Evolutionary conservation across 78 protist genomes (phyloP).

Genomic region (Chrysochromulina tobinii): DNA sequence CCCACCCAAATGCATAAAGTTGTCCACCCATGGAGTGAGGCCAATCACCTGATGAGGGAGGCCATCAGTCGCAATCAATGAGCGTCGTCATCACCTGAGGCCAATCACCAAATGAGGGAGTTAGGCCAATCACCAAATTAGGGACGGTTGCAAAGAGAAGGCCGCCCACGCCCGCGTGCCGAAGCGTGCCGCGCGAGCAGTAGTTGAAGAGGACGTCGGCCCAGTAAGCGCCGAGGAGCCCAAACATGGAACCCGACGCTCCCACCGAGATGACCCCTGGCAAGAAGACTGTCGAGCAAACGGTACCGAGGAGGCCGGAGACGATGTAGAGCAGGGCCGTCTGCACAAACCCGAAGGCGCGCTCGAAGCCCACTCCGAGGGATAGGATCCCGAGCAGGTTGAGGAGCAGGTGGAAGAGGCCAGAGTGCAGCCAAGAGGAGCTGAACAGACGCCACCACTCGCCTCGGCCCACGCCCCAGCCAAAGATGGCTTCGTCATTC

Average conservation of each 20-base stretch:
- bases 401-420: not conserved
- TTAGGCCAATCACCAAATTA: not conserved
- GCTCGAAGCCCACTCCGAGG: not conserved
- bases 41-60: too few relatives aligned
- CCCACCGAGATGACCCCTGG: constrained; percentile 1
- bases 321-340: not conserved
- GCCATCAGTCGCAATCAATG: too few relatives aligned
- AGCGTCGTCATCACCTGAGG: too few relatives aligned
- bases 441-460: not conserved
- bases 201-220: constrained; percentile 1
- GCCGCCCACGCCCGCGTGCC: not conserved
- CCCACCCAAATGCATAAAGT: too few relatives aligned
- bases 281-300: not conserved
- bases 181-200: not conserved
- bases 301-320: not conserved
- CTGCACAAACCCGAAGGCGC: not conserved
- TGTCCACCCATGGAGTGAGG: too few relatives aligned
- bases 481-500: not conserved
- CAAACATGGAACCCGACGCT: not conserved
- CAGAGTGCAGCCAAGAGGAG: not conserved
- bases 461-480: too few relatives aligned
- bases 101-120: not conserved
- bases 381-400: not conserved
- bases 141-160: not conserved
- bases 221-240: not conserved